Conservation (phyloP, 2,329 filamentous ascomycete species). For the Colletotrichum incanum region DNA sequence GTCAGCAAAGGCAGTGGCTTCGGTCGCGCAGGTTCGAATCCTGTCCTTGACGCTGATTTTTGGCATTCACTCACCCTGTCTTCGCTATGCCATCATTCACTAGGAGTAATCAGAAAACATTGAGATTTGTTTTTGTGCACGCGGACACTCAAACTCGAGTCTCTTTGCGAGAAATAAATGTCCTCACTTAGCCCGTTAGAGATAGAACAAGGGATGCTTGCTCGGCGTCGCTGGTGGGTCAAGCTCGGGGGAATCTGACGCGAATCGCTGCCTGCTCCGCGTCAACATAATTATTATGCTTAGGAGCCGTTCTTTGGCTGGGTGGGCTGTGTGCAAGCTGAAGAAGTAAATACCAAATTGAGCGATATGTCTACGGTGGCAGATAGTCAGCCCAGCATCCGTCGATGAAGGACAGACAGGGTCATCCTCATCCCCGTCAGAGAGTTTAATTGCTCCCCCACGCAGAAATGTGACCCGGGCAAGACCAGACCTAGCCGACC, state of each 20-base stretch:
- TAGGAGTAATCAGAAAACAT: too few relatives aligned
- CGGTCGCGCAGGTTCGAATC: conserved; percentile 44
- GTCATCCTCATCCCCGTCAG: neutral
- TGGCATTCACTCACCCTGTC: too few relatives aligned
- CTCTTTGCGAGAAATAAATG: neutral
- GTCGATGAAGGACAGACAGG: neutral
- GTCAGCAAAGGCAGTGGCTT: conserved; percentile 39
- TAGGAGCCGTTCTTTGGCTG: neutral
- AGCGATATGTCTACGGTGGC: neutral
- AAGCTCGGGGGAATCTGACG: neutral
- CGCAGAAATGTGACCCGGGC: neutral
- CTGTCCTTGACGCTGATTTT: conserved; percentile 32
- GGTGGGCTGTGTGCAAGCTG: neutral
- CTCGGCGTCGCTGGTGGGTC: neutral
- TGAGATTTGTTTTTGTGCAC: neutral
- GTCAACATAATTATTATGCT: neutral
- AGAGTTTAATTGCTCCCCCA: neutral
- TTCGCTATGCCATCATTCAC: too few relatives aligned
- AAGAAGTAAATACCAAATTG: neutral
- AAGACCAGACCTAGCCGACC: neutral
- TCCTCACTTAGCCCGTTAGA: too few relatives aligned
- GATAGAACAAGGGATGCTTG: conserved; percentile 1
- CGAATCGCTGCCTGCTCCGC: neutral
- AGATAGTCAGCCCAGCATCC: neutral
- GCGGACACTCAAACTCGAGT: neutral